phyloP scores from a whole-genome alignment of 306 rosid species.

The Sphenostylis stenocarpa region DNA sequence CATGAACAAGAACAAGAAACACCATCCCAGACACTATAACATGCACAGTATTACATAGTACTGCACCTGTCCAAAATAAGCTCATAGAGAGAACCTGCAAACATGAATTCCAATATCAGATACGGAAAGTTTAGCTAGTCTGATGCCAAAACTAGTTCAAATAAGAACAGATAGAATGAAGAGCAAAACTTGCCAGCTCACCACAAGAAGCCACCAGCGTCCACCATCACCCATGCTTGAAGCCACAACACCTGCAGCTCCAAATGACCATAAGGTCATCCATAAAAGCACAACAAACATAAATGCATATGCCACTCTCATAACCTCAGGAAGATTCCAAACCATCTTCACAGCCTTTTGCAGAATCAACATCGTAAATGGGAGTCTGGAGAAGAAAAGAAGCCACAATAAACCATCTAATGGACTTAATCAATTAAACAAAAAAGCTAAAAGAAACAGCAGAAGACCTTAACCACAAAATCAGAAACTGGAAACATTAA shows the following conservation, averaged over 20 bases:
- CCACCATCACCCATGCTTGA: constrained; percentile 84
- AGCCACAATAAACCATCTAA: constrained; percentile 27
- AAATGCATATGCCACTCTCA: constrained; percentile 76
- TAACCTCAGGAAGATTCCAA: constrained; percentile 82
- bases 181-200: constrained; percentile 98
- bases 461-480: background rate
- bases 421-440: background rate
- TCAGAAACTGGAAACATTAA: background rate
- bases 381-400: constrained; percentile 62
- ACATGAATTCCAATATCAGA: constrained; percentile 34
- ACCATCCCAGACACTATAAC: constrained; percentile 98
- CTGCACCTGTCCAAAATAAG: constrained; percentile 98
- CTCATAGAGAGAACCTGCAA: constrained; percentile 86
- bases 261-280: constrained; percentile 95
- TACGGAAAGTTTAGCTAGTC: constrained; percentile 1
- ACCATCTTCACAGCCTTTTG: constrained; percentile 95
- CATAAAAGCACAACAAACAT: constrained; percentile 88
- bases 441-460: background rate
- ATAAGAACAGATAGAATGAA: constrained; percentile 46
- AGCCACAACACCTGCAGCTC: constrained; percentile 97
- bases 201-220: constrained; percentile 99
- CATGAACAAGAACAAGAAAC: constrained; percentile 89
- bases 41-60: constrained; percentile 88
- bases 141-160: constrained; percentile 31
- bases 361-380: constrained; percentile 90